Evolutionary conservation across 805 yeast genomes (phyloP).

Genomic region (Torulaspora gathmanii): DNA sequence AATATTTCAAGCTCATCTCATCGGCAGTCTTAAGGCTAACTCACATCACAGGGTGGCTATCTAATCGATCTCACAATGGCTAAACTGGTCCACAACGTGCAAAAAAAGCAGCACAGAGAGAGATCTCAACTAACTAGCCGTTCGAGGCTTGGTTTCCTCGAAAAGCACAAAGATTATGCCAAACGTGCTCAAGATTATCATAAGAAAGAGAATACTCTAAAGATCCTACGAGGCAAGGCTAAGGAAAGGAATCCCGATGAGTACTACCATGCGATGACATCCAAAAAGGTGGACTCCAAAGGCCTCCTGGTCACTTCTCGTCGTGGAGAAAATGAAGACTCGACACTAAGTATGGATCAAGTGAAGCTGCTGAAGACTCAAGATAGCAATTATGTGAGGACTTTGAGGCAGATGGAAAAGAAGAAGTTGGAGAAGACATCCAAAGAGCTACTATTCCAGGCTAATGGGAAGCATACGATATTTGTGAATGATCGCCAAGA

Average conservation of each 20-base stretch:
- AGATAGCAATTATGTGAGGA: constrained; percentile 80
- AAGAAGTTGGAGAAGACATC: constrained; percentile 53
- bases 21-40: constrained; percentile 35
- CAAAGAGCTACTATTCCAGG: constrained; percentile 45
- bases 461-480: constrained; percentile 75
- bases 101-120: constrained; percentile 94
- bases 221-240: constrained; percentile 69
- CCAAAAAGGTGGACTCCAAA: constrained; percentile 56
- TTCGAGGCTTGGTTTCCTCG: constrained; percentile 74
- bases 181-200: constrained; percentile 66
- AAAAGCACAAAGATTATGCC: constrained; percentile 83
- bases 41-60: neutral
- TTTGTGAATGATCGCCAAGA: constrained; percentile 66
- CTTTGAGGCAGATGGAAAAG: constrained; percentile 65
- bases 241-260: constrained; percentile 84
- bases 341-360: constrained; percentile 60
- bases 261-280: constrained; percentile 90
- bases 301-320: constrained; percentile 69
- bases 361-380: constrained; percentile 82
- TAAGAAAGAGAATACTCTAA: constrained; percentile 54
- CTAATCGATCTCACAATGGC: constrained; percentile 45
- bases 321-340: constrained; percentile 42
- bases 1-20: constrained; percentile 45
- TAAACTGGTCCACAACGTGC: constrained; percentile 80
- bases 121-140: constrained; percentile 81